These are phyloP conservation scores for Liriodendron chinense DNA, from an alignment of 164 flowering plant species.

Conservation along the genomic window DNA sequence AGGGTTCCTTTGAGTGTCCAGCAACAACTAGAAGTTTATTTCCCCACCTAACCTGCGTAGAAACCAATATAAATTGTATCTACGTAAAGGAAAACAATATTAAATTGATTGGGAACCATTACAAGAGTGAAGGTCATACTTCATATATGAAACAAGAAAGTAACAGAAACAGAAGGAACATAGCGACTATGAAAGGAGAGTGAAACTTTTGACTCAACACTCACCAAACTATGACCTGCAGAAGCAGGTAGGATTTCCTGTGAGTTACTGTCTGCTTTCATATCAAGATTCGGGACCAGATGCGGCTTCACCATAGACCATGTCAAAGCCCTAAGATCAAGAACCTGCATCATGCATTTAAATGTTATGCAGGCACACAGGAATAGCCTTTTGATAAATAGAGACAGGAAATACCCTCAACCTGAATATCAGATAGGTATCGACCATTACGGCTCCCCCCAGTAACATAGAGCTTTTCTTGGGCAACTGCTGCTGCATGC, in stretches of 20 bases:
- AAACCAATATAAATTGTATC: conserved; percentile 2
- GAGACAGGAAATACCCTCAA: conserved; percentile 15
- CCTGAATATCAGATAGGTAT: conserved; percentile 80
- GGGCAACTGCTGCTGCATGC: conserved; percentile 82
- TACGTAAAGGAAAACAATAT: background rate
- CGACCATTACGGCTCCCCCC: conserved; percentile 98
- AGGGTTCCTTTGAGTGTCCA: conserved; percentile 55
- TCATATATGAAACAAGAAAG: background rate
- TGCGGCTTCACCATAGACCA: conserved; percentile 63
- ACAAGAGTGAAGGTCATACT: background rate
- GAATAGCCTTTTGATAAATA: background rate
- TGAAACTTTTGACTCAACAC: background rate
- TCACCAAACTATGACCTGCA: conserved; percentile 81
- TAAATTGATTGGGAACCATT: background rate
- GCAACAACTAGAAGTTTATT: conserved; percentile 65
- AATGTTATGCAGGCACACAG: conserved; percentile 2
- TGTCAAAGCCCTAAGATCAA: conserved; percentile 60
- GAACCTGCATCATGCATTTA: conserved; percentile 44
- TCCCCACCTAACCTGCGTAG: conserved; percentile 67
- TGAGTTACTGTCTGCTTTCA: conserved; percentile 22
- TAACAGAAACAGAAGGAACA: background rate
- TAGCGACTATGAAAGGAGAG: background rate
- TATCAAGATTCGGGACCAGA: conserved; percentile 27
- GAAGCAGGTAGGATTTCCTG: conserved; percentile 55
- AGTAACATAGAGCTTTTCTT: conserved; percentile 61